A percentile compares a stretch with the other conserved stretches of the same genome.
Conservation (phyloP, 768 basidiomycete genomes). For the Panaeolus cyanescens region DNA sequence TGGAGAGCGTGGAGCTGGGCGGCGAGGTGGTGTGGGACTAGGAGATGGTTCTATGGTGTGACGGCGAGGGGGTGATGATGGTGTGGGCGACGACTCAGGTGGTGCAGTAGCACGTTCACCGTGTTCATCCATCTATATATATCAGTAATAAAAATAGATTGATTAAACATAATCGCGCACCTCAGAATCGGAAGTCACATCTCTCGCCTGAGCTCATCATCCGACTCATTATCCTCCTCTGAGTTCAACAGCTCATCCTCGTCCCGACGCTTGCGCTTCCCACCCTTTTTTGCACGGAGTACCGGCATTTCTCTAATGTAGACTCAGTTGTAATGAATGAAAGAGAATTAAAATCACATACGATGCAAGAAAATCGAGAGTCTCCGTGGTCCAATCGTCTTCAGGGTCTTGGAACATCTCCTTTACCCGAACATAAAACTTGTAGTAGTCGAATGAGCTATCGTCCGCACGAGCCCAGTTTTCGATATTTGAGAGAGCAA, state of each 20-base stretch:
- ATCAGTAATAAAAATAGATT: too few species aligned
- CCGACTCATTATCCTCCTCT: background rate
- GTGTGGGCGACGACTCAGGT: too few species aligned
- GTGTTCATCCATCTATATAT: too few species aligned
- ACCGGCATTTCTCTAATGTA: background rate
- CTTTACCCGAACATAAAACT: background rate
- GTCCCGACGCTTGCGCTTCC: background rate
- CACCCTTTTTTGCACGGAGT: background rate
- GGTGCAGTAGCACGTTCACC: too few species aligned
- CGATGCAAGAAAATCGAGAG: background rate
- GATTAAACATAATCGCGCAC: too few species aligned
- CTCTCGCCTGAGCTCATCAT: too few species aligned
- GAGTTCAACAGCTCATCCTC: too few species aligned
- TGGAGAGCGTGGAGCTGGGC: too few species aligned
- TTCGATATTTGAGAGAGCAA: background rate
- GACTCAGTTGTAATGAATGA: background rate
- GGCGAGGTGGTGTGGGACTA: too few species aligned
- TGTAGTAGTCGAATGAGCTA: background rate
- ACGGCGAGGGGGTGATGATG: too few species aligned
- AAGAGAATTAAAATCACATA: background rate
- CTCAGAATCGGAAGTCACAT: too few species aligned
- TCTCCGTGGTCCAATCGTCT: background rate
- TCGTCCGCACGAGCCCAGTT: background rate
- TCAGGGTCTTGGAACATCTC: background rate
- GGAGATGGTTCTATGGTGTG: too few species aligned